These are phyloP conservation scores for Starmera amethionina DNA, from an alignment of 805 yeast species.

Conservation along the genomic window DNA sequence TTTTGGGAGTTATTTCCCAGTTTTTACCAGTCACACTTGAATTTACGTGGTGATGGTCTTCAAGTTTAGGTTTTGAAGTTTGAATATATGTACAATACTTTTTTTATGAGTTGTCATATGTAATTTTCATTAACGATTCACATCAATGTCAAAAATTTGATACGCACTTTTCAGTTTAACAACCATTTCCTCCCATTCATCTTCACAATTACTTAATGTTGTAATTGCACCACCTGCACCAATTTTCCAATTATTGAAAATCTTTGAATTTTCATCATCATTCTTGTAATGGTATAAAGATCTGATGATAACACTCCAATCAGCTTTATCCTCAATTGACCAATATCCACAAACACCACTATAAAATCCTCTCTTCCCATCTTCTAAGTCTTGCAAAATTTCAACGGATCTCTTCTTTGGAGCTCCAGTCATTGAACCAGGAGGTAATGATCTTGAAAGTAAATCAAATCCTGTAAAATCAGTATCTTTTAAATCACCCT, in stretches of 20 bases:
- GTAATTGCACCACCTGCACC: slow-evolving; percentile 99
- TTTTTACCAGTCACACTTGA: too few species aligned
- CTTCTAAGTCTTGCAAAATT: slow-evolving; percentile 42
- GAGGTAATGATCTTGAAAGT: slow-evolving; percentile 73
- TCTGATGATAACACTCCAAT: slow-evolving; percentile 93
- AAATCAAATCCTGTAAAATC: slow-evolving; percentile 67
- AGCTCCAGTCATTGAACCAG: slow-evolving; percentile 99
- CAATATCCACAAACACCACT: slow-evolving; percentile 96
- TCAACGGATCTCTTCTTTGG: slow-evolving; percentile 93
- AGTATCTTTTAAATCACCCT: slow-evolving; percentile 32
- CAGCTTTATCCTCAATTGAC: slow-evolving; percentile 79
- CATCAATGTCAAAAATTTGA: slow-evolving; percentile 25
- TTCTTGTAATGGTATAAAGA: slow-evolving; percentile 60
- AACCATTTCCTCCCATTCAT: slow-evolving; percentile 89
- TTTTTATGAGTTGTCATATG: background rate
- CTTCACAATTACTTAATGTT: slow-evolving; percentile 68
- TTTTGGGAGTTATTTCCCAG: too few species aligned
- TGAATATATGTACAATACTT: too few species aligned
- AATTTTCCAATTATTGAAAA: slow-evolving; percentile 53
- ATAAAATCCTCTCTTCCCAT: slow-evolving; percentile 60
- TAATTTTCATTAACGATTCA: too few species aligned
- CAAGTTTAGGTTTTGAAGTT: too few species aligned
- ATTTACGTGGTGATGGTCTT: too few species aligned
- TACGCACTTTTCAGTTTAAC: slow-evolving; percentile 73
- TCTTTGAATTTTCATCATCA: slow-evolving; percentile 24